These are phyloP conservation scores for Selenicereus undatus DNA, from an alignment of 148 eudicot species.

Conservation along the genomic window DNA sequence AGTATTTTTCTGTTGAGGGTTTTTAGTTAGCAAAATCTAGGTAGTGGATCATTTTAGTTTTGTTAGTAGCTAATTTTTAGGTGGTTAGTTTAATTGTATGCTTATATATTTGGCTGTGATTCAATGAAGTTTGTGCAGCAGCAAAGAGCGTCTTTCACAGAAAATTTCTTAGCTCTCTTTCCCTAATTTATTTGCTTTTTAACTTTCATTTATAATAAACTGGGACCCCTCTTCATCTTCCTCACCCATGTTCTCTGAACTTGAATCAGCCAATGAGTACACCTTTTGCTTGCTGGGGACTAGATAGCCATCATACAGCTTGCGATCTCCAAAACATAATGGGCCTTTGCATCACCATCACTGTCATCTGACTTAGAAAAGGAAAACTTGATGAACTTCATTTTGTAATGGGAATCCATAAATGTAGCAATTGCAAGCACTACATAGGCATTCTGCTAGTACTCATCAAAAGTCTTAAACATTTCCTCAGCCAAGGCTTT, in stretches of 20 bases:
- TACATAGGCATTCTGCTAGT: constrained; percentile 24
- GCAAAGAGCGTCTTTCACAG: too few relatives aligned
- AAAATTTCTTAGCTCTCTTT: too few relatives aligned
- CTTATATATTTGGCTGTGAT: too few relatives aligned
- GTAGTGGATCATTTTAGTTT: too few relatives aligned
- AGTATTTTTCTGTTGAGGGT: too few relatives aligned
- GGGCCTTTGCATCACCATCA: background rate
- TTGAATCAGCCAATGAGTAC: constrained; percentile 15
- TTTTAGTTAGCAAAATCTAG: too few relatives aligned
- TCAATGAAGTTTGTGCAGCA: too few relatives aligned
- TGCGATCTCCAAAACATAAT: constrained; percentile 4
- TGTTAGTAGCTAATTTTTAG: too few relatives aligned
- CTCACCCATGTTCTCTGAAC: constrained; percentile 18
- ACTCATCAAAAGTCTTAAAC: constrained; percentile 22
- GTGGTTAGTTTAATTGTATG: too few relatives aligned
- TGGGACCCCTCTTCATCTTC: constrained; percentile 11
- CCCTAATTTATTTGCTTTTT: too few relatives aligned
- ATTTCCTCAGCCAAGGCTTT: constrained; percentile 20
- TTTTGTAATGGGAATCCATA: constrained; percentile 31
- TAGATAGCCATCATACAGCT: constrained; percentile 25
- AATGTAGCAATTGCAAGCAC: constrained; percentile 24
- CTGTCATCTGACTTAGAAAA: background rate
- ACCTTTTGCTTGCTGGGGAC: constrained; percentile 7
- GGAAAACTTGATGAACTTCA: constrained; percentile 21
- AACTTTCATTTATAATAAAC: too few relatives aligned